Percentiles rank a stretch among this genome's conserved stretches.
phyloP scores from a whole-genome alignment of 2,329 filamentous ascomycete species.

The Lizonia empirigonia region DNA sequence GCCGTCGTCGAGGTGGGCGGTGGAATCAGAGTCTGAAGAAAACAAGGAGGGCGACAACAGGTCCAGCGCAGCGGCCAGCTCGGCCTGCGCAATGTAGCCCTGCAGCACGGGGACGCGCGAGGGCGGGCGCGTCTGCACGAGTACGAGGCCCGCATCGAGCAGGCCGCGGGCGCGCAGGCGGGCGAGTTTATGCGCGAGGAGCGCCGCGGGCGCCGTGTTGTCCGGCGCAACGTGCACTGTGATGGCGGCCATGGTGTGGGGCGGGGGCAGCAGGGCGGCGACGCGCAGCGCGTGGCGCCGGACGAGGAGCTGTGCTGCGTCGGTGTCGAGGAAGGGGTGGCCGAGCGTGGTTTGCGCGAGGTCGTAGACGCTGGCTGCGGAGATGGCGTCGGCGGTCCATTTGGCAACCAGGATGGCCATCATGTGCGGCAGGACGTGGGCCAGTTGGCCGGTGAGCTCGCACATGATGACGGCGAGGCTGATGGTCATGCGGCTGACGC shows the following conservation, averaged over 20 bases:
- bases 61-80: conserved; percentile 58
- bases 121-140: conserved; percentile 50
- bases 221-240: conserved; percentile 55
- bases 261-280: conserved; percentile 58
- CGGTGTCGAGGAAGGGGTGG: conserved; percentile 63
- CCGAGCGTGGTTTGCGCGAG: conserved; percentile 64
- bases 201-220: conserved; percentile 51
- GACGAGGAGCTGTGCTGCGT: conserved; percentile 54
- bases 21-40: too few species aligned
- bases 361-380: conserved; percentile 62
- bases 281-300: conserved; percentile 49
- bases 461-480: conserved; percentile 66
- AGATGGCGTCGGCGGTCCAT: conserved; percentile 63
- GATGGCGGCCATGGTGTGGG: conserved; percentile 62
- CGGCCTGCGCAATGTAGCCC: conserved; percentile 61
- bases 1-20: conserved; percentile 9
- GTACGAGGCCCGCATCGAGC: conserved; percentile 63
- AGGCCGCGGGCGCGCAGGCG: conserved; percentile 57
- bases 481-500: conserved; percentile 64
- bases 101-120: conserved; percentile 51
- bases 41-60: neutral
- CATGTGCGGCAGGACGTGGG: conserved; percentile 64
- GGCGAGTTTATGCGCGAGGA: conserved; percentile 55
- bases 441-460: conserved; percentile 63
- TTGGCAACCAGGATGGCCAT: conserved; percentile 65